Evolutionary conservation across 2,329 filamentous ascomycete species (phyloP).

Genomic region (Pseudogymnoascus sp.): DNA sequence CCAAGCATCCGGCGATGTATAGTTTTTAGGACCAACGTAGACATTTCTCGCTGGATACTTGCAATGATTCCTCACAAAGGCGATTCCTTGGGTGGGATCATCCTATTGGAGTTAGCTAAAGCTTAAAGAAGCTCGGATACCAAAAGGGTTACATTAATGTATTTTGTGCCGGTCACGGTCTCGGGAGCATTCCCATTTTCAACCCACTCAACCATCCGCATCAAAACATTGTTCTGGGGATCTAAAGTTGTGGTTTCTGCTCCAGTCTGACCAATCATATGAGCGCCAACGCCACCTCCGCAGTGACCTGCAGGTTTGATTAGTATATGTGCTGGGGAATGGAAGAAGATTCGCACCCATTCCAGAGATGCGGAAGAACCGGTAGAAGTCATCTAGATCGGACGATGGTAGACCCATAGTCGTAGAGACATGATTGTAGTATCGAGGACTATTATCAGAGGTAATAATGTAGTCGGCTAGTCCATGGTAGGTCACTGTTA

Average conservation of each 20-base stretch:
- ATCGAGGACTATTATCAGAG: neutral
- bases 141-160: too few species aligned
- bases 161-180: neutral
- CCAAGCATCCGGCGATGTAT: too few species aligned
- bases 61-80: too few species aligned
- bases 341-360: neutral
- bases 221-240: neutral
- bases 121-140: too few species aligned
- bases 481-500: neutral
- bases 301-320: neutral
- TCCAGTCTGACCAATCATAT: neutral
- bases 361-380: neutral
- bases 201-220: neutral
- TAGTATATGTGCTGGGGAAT: too few species aligned
- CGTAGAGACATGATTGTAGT: neutral
- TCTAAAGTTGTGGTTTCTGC: neutral
- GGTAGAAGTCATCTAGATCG: neutral
- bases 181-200: neutral
- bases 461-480: neutral
- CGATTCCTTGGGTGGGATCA: too few species aligned
- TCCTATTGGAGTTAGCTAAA: too few species aligned
- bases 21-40: too few species aligned
- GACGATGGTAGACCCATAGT: neutral
- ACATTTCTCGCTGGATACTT: too few species aligned
- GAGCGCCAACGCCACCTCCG: too few species aligned